Evolutionary conservation across 495 filamentous ascomycete species (phyloP), one percentile per base, ranked within the genome.

Genomic region (Usnea hakonensis): DNA sequence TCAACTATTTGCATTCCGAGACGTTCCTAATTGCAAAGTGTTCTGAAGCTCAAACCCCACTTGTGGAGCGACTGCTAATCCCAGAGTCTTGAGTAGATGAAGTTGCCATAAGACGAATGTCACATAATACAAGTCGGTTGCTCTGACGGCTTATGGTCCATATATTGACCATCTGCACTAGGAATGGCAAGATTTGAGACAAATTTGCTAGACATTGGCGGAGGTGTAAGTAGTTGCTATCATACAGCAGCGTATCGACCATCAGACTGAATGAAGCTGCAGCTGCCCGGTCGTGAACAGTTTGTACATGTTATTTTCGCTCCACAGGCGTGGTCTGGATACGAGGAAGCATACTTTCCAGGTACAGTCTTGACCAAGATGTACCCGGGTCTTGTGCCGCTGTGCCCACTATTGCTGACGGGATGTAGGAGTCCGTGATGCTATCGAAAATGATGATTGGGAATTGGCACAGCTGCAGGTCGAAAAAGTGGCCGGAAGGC

Each of bases 221-320:
- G 85, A 40, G 91, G 93, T 53, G 85, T 95, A 81, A 76, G 85
- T 80, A 26, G 11, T 37, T 68, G 38, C 55, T 17, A 5, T 11
- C 23, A 7, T 32, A 9, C 23, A 5, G 28, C 11, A 16, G 17
- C 53, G 17, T 9, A 56, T 54, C n/a, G 35, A 16, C 6, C 16
- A 60, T 32, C 40, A 55, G 33, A 62, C 53, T 46, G 28, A 41
- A 28, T 30, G 52, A 43, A 55, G 30, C 19, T 23, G 40, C 64
- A 94, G 88, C 78, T 96, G 33, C 91, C 90, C 36, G 89, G 90
- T 69, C 85, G 94, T 64, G 89, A 89, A 30, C 95, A 97, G 76
- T 98, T 90, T 79, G 96, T 94, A 71, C 95, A 98, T 75, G 83
- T 96, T 68, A 66, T 98, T 56, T 94, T 90, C 68, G 91, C 86